phyloP scores from a whole-genome alignment of 1,139 yeast genomes.

The Geotrichum citri-aurantii region DNA sequence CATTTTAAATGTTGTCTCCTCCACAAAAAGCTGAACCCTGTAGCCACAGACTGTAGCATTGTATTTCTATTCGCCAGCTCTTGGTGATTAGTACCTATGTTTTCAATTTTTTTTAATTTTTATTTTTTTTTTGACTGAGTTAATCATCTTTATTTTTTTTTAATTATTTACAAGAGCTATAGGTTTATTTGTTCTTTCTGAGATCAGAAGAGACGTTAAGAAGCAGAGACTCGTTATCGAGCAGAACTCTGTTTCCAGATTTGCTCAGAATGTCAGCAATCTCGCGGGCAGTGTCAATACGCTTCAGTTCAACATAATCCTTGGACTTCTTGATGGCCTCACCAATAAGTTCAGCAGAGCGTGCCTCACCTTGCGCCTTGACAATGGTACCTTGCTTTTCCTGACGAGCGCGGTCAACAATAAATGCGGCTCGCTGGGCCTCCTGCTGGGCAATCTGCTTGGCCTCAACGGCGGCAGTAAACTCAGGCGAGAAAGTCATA shows the following conservation, averaged over 20 bases:
- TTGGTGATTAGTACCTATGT: not conserved
- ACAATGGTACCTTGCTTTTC: slow-evolving; percentile 96
- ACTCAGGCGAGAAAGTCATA: slow-evolving; percentile 97
- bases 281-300: slow-evolving; percentile 95
- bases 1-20: not conserved
- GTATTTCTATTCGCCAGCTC: not conserved
- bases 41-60: not conserved
- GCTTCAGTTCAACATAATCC: slow-evolving; percentile 93
- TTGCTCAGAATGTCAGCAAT: slow-evolving; percentile 79
- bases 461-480: slow-evolving; percentile 96
- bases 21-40: not conserved
- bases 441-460: slow-evolving; percentile 99
- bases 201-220: slow-evolving; percentile 76
- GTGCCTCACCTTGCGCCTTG: slow-evolving; percentile 97
- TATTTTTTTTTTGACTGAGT: not conserved
- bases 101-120: not conserved
- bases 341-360: slow-evolving; percentile 96
- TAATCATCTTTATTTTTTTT: too few relatives aligned
- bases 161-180: not conserved
- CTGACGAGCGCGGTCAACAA: slow-evolving; percentile 94
- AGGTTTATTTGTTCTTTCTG: slow-evolving; percentile 15
- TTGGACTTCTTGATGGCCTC: slow-evolving; percentile 94
- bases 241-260: slow-evolving; percentile 85
- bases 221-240: slow-evolving; percentile 87
- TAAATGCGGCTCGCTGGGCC: slow-evolving; percentile 95